Conservation (phyloP, 495 filamentous ascomycete species). For the Acidiella bohemica region DNA sequence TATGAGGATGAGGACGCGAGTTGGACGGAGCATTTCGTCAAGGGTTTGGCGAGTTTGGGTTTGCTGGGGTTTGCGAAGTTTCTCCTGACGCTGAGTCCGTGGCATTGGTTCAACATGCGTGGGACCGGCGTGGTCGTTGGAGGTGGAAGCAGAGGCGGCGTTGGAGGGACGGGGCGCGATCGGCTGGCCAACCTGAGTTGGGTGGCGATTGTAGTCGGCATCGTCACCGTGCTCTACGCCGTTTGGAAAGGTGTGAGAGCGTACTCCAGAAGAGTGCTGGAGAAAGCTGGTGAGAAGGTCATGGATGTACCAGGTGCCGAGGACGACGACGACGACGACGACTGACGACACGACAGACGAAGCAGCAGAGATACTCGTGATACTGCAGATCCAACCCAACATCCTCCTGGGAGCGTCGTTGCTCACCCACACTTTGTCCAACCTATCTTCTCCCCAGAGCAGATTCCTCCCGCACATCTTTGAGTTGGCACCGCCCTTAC, state of each 20-base stretch:
- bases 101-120: conserved; percentile 61
- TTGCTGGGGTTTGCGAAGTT: conserved; percentile 75
- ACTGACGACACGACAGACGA: conserved; percentile 6
- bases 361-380: not conserved
- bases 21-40: conserved; percentile 76
- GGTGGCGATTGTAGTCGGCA: conserved; percentile 63
- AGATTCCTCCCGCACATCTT: conserved; percentile 55
- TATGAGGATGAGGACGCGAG: conserved; percentile 35
- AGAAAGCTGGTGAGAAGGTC: conserved; percentile 63
- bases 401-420: not conserved
- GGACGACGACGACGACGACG: conserved; percentile 53
- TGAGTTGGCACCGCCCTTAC: conserved; percentile 67
- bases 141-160: conserved; percentile 30
- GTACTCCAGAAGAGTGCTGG: conserved; percentile 53
- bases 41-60: conserved; percentile 74
- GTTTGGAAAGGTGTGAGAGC: conserved; percentile 67
- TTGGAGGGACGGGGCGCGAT: conserved; percentile 52
- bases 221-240: conserved; percentile 66
- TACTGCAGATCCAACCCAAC: not conserved
- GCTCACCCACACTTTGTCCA: not conserved
- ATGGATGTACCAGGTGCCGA: conserved; percentile 70
- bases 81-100: conserved; percentile 58
- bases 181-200: conserved; percentile 61
- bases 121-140: conserved; percentile 36
- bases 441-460: conserved; percentile 16